Evolutionary conservation across 192 early-diverging fungal genomes (phyloP).

Genomic region (Coemansia sp.): DNA sequence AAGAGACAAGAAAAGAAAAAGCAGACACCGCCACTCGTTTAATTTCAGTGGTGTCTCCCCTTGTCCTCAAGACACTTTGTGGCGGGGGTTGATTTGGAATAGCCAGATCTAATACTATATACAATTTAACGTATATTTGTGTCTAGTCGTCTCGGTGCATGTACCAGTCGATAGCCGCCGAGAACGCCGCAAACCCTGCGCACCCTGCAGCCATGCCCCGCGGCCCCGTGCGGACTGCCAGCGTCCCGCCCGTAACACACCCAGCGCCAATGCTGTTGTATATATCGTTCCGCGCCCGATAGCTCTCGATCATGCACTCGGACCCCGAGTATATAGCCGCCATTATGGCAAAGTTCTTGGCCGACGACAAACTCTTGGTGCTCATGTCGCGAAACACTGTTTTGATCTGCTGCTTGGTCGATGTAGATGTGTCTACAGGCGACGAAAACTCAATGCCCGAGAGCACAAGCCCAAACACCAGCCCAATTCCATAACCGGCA

Average conservation of each 20-base stretch:
- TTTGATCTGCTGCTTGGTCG: slow-evolving; percentile 83
- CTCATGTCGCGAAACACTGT: slow-evolving; percentile 89
- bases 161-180: slow-evolving; percentile 87
- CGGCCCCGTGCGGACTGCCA: slow-evolving; percentile 76
- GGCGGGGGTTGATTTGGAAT: no score
- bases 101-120: neutral
- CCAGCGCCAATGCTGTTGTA: slow-evolving; percentile 88
- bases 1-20: slow-evolving; percentile 7
- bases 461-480: slow-evolving; percentile 90
- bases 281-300: slow-evolving; percentile 93
- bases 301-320: slow-evolving; percentile 96
- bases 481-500: slow-evolving; percentile 85
- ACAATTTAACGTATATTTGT: neutral
- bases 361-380: slow-evolving; percentile 70
- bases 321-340: slow-evolving; percentile 89
- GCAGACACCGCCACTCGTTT: neutral
- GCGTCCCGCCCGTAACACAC: slow-evolving; percentile 86
- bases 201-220: slow-evolving; percentile 77
- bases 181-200: slow-evolving; percentile 93
- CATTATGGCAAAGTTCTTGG: slow-evolving; percentile 92
- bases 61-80: no score
- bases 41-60: neutral
- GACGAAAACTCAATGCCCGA: slow-evolving; percentile 84
- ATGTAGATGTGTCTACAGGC: slow-evolving; percentile 64
- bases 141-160: slow-evolving; percentile 62